A percentile compares a stretch with the other conserved stretches of the same genome.
Conservation (phyloP, 169 alveolate species). For the Plasmodium gallinaceum region DNA sequence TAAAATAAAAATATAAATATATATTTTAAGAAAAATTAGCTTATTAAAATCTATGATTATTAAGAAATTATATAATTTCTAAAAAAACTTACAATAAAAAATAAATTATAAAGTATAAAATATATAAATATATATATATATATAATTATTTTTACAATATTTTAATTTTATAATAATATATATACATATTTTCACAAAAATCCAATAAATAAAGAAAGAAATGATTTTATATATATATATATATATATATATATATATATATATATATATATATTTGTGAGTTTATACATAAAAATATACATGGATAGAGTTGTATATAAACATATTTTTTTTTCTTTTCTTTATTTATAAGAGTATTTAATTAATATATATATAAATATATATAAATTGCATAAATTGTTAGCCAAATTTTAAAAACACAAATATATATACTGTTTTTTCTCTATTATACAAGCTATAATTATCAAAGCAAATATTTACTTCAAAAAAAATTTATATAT, state of each 20-base stretch:
- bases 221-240: background rate
- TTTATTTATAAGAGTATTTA: background rate
- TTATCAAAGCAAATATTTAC: background rate
- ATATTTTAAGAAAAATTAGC: conserved; percentile 21
- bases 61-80: conserved; percentile 25
- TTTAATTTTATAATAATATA: conserved; percentile 14
- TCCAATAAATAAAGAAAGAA: conserved; percentile 2
- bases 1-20: conserved; percentile 39
- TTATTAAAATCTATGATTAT: conserved; percentile 17
- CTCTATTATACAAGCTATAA: conserved; percentile 10
- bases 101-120: conserved; percentile 26
- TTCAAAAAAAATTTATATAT: conserved; percentile 4
- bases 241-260: background rate
- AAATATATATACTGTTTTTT: conserved; percentile 21
- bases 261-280: background rate
- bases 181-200: background rate
- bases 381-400: conserved; percentile 16
- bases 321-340: background rate
- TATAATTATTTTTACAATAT: conserved; percentile 3
- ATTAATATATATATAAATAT: conserved; percentile 2
- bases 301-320: background rate
- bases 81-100: conserved; percentile 63
- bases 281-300: background rate
- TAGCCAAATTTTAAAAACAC: conserved; percentile 64
- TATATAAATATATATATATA: conserved; percentile 14